A percentile compares a stretch with the other conserved stretches of the same genome.
Evolutionary conservation across 179 eudicot genomes (phyloP).

Genomic region (Actinidia arguta): DNA sequence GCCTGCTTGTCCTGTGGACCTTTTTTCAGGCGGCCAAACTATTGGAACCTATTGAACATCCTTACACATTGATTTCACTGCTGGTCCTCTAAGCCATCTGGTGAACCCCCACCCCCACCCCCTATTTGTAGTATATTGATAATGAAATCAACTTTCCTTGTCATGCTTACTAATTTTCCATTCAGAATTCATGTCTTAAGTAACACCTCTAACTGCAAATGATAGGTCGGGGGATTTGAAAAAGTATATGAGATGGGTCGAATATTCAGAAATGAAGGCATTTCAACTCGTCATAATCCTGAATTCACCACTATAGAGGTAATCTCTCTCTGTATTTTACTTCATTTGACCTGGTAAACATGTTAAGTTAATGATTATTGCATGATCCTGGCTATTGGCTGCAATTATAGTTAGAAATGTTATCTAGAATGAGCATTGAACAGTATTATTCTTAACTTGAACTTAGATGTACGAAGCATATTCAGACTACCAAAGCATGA

Average conservation of each 20-base stretch:
- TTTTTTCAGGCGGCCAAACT: not conserved
- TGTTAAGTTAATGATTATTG: slow-evolving; percentile 5
- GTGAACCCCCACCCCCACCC: too few species aligned
- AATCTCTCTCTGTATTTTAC: slow-evolving; percentile 20
- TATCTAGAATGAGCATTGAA: slow-evolving; percentile 15
- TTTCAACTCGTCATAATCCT: slow-evolving; percentile 99
- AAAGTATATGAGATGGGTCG: slow-evolving; percentile 97
- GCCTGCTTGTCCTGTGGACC: not conserved
- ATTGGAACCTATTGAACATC: not conserved
- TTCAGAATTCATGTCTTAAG: not conserved
- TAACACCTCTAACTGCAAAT: slow-evolving; percentile 8
- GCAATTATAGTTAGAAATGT: slow-evolving; percentile 5
- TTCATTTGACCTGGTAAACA: slow-evolving; percentile 9
- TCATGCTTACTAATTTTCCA: not conserved
- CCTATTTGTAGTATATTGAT: not conserved
- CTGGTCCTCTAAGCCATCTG: not conserved
- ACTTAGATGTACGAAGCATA: slow-evolving; percentile 94
- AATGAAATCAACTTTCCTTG: not conserved
- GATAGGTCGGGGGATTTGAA: slow-evolving; percentile 96
- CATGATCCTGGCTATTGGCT: not conserved
- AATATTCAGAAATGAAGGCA: slow-evolving; percentile 97
- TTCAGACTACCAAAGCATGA: slow-evolving; percentile 97
- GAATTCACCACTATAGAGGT: slow-evolving; percentile 99
- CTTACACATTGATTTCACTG: not conserved
- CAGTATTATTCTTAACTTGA: slow-evolving; percentile 29